Percentiles rank a stretch among this genome's conserved stretches.
Evolutionary conservation across 2,329 filamentous ascomycete species (phyloP).

Genomic region (Fusarium vanettenii): DNA sequence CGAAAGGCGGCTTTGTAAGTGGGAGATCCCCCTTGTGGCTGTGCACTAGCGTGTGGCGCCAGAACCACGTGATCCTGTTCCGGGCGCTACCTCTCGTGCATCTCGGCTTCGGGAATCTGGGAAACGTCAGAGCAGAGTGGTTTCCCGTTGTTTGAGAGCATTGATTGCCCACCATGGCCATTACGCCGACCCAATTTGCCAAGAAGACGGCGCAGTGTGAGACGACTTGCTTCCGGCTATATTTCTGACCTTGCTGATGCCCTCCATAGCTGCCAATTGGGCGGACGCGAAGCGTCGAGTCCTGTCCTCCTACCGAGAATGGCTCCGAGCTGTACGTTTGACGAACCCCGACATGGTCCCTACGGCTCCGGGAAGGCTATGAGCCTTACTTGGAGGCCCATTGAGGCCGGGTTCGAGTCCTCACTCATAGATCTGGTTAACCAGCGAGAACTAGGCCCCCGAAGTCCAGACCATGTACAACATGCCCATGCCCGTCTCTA

Average conservation of each 20-base stretch:
- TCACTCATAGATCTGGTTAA: slow-evolving; percentile 20
- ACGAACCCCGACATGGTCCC: slow-evolving; percentile 5
- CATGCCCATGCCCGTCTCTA: slow-evolving; percentile 86
- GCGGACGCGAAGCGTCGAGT: slow-evolving; percentile 88
- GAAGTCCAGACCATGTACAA: slow-evolving; percentile 99
- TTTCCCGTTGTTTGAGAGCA: slow-evolving; percentile 46
- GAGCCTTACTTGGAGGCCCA: not conserved
- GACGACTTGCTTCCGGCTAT: slow-evolving; percentile 47
- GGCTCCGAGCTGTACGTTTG: slow-evolving; percentile 90
- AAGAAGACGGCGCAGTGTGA: slow-evolving; percentile 82
- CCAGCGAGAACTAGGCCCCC: slow-evolving; percentile 73
- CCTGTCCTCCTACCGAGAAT: slow-evolving; percentile 90
- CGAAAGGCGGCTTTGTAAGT: slow-evolving; percentile 35
- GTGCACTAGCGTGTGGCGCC: slow-evolving; percentile 32
- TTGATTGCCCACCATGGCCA: slow-evolving; percentile 75
- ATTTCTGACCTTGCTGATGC: slow-evolving; percentile 49
- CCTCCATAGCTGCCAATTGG: slow-evolving; percentile 82
- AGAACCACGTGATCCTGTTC: slow-evolving; percentile 44
- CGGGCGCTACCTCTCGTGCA: slow-evolving; percentile 39
- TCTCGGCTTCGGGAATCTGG: slow-evolving; percentile 41
- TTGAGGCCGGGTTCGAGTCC: not conserved
- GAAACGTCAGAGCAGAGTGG: slow-evolving; percentile 47
- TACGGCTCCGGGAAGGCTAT: not conserved
- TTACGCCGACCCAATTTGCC: slow-evolving; percentile 93
- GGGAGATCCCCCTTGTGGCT: slow-evolving; percentile 35